Percentiles rank a stretch among this genome's conserved stretches.
These are phyloP conservation scores for Aspergillus sp. DNA, from an alignment of 2,329 filamentous ascomycete genomes.

Conservation along the genomic window DNA sequence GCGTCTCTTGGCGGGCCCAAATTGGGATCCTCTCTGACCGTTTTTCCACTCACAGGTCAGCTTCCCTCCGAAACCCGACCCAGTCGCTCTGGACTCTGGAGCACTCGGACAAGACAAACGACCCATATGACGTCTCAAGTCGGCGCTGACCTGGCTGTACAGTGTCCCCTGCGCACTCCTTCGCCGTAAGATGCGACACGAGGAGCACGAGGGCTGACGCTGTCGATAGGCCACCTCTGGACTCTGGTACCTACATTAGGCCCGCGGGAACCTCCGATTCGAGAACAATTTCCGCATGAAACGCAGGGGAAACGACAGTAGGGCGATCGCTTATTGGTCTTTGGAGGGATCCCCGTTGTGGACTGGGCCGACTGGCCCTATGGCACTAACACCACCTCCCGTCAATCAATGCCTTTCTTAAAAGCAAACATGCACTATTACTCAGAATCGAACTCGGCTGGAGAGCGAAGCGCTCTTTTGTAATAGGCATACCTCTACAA, in stretches of 20 bases:
- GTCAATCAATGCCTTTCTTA: slow-evolving; percentile 2
- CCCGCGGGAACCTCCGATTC: not conserved
- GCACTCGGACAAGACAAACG: not conserved
- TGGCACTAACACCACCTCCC: not conserved
- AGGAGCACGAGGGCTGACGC: not conserved
- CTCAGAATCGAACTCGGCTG: not conserved
- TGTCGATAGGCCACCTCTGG: not conserved
- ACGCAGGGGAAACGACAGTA: slow-evolving; percentile 8
- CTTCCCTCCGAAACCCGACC: slow-evolving; percentile 1
- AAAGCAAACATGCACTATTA: not conserved
- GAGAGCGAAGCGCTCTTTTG: not conserved
- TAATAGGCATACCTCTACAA: not conserved
- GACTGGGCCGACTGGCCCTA: slow-evolving; percentile 1
- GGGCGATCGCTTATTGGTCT: slow-evolving; percentile 7
- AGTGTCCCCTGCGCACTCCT: not conserved
- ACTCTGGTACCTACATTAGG: slow-evolving; percentile 4
- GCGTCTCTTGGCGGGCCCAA: slow-evolving; percentile 7
- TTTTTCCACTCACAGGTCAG: slow-evolving; percentile 4
- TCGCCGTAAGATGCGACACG: not conserved
- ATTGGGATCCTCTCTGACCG: slow-evolving; percentile 2
- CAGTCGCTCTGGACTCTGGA: not conserved
- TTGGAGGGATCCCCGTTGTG: not conserved
- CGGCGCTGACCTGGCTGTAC: not conserved
- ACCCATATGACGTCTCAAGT: slow-evolving; percentile 5
- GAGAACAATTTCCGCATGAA: slow-evolving; percentile 6